phyloP scores from a whole-genome alignment of 75 land plant genomes.

The Adiantum capillusveneris region DNA sequence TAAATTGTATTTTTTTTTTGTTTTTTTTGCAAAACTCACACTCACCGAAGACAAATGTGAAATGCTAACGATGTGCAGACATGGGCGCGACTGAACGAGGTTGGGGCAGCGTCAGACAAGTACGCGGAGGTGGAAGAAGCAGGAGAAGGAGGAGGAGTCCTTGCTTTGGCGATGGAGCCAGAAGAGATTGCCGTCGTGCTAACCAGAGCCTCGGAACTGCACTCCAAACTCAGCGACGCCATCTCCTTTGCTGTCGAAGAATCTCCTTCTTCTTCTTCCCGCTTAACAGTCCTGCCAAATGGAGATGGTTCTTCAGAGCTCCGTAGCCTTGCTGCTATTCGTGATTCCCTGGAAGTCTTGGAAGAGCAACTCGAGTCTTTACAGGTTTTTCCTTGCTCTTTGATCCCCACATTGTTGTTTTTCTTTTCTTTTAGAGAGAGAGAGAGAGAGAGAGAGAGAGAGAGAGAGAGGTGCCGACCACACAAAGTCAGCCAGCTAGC shows the following conservation, averaged over 20 bases:
- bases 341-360: slow-evolving; percentile 32
- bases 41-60: too few species aligned
- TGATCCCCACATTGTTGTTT: neutral
- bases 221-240: slow-evolving; percentile 58
- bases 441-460: too few species aligned
- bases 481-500: too few species aligned
- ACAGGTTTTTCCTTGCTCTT: slow-evolving; percentile 19
- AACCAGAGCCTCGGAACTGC: slow-evolving; percentile 63
- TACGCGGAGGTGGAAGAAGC: too few species aligned
- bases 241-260: slow-evolving; percentile 16
- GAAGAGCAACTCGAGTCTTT: slow-evolving; percentile 39
- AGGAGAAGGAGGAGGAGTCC: neutral
- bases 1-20: too few species aligned
- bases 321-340: slow-evolving; percentile 32
- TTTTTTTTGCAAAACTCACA: too few species aligned
- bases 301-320: slow-evolving; percentile 21
- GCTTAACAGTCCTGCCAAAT: neutral
- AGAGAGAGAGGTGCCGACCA: too few species aligned
- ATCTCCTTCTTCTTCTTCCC: slow-evolving; percentile 9
- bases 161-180: slow-evolving; percentile 39
- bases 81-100: too few species aligned
- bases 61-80: too few species aligned
- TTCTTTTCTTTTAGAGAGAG: neutral
- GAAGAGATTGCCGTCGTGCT: slow-evolving; percentile 72
- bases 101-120: too few species aligned